phyloP scores from a whole-genome alignment of 345 rosid genomes.

The Moringa oleifera region DNA sequence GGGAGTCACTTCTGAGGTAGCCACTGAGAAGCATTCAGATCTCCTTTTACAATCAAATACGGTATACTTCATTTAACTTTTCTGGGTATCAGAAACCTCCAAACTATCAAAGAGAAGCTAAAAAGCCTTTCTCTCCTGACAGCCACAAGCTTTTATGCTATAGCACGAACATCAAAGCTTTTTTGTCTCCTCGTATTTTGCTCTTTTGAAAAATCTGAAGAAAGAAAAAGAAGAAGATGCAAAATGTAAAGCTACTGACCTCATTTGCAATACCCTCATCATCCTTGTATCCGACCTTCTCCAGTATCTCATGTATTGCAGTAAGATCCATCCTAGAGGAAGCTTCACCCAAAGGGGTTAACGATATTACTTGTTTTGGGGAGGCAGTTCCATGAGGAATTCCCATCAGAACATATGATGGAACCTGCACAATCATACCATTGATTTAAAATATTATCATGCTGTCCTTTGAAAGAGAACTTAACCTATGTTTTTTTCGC shows the following conservation, averaged over 20 bases:
- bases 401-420: conserved; percentile 60
- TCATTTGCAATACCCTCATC: conserved; percentile 83
- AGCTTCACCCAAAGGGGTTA: conserved; percentile 76
- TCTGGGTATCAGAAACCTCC: neutral
- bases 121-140: too few species aligned
- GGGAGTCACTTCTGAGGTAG: too few species aligned
- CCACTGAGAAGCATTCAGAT: too few species aligned
- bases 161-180: neutral
- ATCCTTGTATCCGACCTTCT: conserved; percentile 69
- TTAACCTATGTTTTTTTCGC: too few species aligned
- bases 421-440: conserved; percentile 37
- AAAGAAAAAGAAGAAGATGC: neutral
- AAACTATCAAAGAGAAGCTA: too few species aligned
- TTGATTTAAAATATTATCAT: too few species aligned
- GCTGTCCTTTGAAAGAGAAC: too few species aligned
- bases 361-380: conserved; percentile 31
- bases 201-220: neutral
- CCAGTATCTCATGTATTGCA: conserved; percentile 72
- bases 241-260: conserved; percentile 31
- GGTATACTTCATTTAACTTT: neutral
- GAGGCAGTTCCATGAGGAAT: conserved; percentile 51
- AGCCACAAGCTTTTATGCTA: too few species aligned
- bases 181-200: neutral
- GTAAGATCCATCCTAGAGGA: conserved; percentile 76
- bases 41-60: neutral